These are phyloP conservation scores for Cynara cardunculus DNA, from an alignment of 129 eudicot genomes.

Conservation along the genomic window DNA sequence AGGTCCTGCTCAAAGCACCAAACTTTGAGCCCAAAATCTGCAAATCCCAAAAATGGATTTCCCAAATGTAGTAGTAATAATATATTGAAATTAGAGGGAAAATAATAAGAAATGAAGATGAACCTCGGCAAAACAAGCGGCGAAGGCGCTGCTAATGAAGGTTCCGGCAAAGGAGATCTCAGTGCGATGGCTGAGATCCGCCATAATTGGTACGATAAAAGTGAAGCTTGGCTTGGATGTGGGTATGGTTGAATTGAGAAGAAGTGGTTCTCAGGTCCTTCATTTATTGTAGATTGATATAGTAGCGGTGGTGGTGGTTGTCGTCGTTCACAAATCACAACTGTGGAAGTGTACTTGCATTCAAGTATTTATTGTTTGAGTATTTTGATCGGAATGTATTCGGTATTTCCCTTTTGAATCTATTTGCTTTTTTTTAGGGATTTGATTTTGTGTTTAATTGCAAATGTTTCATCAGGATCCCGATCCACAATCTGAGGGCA, in stretches of 20 bases:
- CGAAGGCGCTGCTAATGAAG: slow-evolving; percentile 84
- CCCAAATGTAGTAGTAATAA: neutral
- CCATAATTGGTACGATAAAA: slow-evolving; percentile 39
- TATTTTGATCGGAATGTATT: neutral
- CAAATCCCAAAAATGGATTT: neutral
- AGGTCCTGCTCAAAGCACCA: neutral
- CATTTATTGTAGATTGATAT: slow-evolving; percentile 17
- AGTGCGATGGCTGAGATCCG: slow-evolving; percentile 55
- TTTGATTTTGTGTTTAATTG: neutral
- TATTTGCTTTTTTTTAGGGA: neutral
- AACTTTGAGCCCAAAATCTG: neutral
- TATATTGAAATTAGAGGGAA: neutral
- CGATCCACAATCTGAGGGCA: neutral
- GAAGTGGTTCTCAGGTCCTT: neutral
- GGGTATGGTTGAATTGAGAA: neutral
- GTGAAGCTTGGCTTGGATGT: neutral
- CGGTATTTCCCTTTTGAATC: neutral
- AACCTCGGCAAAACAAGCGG: slow-evolving; percentile 99
- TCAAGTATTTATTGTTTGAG: neutral
- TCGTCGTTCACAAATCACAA: neutral
- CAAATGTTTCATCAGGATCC: neutral
- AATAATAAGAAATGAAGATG: neutral
- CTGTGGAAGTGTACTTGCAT: slow-evolving; percentile 17
- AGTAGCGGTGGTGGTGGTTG: slow-evolving; percentile 20
- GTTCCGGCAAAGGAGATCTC: slow-evolving; percentile 81